Base-by-base conservation (phyloP, 2,329 filamentous ascomycete species). In the Colletotrichum navitas region DNA sequence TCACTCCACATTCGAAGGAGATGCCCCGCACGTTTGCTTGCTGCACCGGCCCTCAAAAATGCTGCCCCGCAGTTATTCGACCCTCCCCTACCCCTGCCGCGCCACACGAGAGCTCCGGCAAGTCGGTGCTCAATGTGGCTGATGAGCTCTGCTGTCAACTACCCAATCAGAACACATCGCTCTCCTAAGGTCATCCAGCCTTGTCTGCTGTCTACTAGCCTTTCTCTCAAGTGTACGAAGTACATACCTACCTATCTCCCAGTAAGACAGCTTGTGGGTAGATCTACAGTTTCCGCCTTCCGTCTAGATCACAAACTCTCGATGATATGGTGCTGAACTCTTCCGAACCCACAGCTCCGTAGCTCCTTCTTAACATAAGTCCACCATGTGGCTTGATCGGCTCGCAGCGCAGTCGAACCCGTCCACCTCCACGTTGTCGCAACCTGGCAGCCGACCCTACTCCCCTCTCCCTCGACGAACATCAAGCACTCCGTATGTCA, bases 301-400 rank as follows among this genome's bases (percentile, higher is more conserved):
- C 32, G 14, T 63, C 18, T 21, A 12, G 18, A 49, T 54, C 24
- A 14, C 24, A 36, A 43, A 32, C 21, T 24, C 32, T 43, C 47
- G 54, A 64, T 69, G 66, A 54, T 54, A 72, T 69, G 66, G 65
- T 72, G 45, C 51, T 39, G 29, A 32, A 36, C 16, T 49, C 12
- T 10, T 47, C 36, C 45, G 26, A 52, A 12, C 59, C 55, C 16
- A 72, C 24, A 34, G 72, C 75, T 52, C 63, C 36, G 59, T 69
- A 74, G 74, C 73, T 71, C 62, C 26, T 39, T 36, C 58, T 32
- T 45, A 56, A 5, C 49, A 66, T 49, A 70, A 70, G 61, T 56
- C 73, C 71, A 74, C 77, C 77, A 97, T 97, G 94, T 97, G 94
- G 94, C 90, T 97, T 79, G 94, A 97, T 84, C 92, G 94, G 80